A percentile compares a stretch with the other conserved stretches of the same genome.
These are phyloP conservation scores for Biscutella auriculata DNA, from an alignment of 441 rosid species.

Conservation along the genomic window DNA sequence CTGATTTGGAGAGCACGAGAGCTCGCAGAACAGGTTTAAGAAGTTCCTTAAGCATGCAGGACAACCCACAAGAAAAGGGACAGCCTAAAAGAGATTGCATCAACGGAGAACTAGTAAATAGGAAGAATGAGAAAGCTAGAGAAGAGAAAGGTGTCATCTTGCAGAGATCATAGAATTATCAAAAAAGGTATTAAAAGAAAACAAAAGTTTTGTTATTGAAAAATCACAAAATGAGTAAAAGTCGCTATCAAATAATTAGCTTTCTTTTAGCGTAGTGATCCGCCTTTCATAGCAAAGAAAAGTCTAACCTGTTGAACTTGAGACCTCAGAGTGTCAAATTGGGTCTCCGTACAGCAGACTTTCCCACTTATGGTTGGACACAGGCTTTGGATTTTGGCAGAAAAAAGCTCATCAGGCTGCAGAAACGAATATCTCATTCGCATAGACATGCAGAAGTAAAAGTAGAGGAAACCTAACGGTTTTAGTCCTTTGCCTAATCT, in stretches of 20 bases:
- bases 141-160: background rate
- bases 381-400: conserved; percentile 68
- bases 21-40: conserved; percentile 62
- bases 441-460: background rate
- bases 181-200: background rate
- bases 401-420: conserved; percentile 59
- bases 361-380: conserved; percentile 62
- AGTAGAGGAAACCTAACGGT: background rate
- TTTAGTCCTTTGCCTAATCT: background rate
- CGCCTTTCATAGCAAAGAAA: background rate
- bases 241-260: background rate
- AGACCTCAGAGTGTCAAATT: conserved; percentile 56
- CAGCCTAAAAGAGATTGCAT: conserved; percentile 35
- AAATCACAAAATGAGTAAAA: background rate
- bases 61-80: conserved; percentile 70
- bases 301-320: conserved; percentile 62
- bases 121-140: background rate
- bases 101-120: background rate
- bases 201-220: background rate
- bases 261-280: background rate
- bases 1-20: conserved; percentile 66
- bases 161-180: background rate
- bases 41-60: conserved; percentile 76
- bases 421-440: conserved; percentile 1
- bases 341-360: conserved; percentile 63